A percentile compares a stretch with the other conserved stretches of the same genome.
Evolutionary conservation across 805 yeast genomes (phyloP).

Genomic region (Maudiozyma saulgeensis): DNA sequence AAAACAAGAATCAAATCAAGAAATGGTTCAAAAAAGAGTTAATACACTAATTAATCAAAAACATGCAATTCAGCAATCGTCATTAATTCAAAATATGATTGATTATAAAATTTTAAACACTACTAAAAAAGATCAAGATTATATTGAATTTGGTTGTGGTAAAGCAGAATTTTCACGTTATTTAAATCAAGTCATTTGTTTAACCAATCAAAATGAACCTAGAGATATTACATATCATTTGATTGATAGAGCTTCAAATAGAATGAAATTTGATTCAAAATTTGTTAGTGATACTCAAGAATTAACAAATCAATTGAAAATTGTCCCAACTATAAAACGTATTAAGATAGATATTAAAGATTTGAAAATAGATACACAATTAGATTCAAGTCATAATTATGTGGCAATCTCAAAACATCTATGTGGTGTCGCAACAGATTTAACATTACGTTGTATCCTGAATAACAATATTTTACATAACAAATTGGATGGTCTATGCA

Average conservation of each 20-base stretch:
- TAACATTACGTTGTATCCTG: conserved; percentile 58
- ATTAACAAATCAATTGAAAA: neutral
- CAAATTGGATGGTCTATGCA: conserved; percentile 47
- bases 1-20: conserved; percentile 2
- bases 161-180: conserved; percentile 74
- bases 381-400: conserved; percentile 11
- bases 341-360: conserved; percentile 73
- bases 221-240: conserved; percentile 36
- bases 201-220: neutral
- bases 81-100: conserved; percentile 61
- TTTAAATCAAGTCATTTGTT: conserved; percentile 28
- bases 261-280: conserved; percentile 71
- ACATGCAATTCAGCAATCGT: conserved; percentile 76
- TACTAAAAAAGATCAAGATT: conserved; percentile 21
- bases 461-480: conserved; percentile 25
- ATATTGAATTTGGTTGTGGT: conserved; percentile 86
- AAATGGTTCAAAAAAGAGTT: conserved; percentile 28
- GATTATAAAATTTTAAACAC: conserved; percentile 31
- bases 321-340: conserved; percentile 4
- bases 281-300: conserved; percentile 44
- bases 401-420: conserved; percentile 79
- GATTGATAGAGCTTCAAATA: conserved; percentile 65
- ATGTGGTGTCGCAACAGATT: conserved; percentile 91
- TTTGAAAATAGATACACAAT: conserved; percentile 40
- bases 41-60: conserved; percentile 45